Evolutionary conservation across 306 rosid genomes (phyloP).

Genomic region (Casuarina cunninghamiana): DNA sequence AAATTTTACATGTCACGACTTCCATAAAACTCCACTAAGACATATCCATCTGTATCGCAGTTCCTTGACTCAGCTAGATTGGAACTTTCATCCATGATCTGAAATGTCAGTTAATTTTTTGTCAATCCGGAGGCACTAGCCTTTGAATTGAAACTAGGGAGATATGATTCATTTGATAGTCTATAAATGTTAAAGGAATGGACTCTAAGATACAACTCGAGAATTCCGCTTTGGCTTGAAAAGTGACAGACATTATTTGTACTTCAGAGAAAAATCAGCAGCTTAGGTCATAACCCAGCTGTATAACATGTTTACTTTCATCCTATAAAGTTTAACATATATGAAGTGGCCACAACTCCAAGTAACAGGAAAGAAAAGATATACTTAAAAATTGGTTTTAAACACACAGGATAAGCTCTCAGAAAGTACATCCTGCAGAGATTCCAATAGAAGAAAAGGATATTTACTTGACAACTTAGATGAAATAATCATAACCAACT

Average conservation of each 20-base stretch:
- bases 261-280: not conserved
- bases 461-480: slow-evolving; percentile 1
- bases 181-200: not conserved
- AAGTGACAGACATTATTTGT: not conserved
- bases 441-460: not conserved
- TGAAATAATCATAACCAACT: not conserved
- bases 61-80: slow-evolving; percentile 30
- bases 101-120: slow-evolving; percentile 17
- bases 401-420: not conserved
- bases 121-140: slow-evolving; percentile 13
- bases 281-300: slow-evolving; percentile 2
- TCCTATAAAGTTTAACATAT: not conserved
- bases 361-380: no score
- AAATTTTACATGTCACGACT: slow-evolving; percentile 19
- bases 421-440: not conserved
- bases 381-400: not conserved
- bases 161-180: not conserved
- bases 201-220: not conserved
- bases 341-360: not conserved
- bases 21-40: slow-evolving; percentile 54
- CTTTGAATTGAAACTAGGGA: slow-evolving; percentile 12
- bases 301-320: slow-evolving; percentile 3
- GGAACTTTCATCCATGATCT: slow-evolving; percentile 48
- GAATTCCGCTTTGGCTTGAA: not conserved
- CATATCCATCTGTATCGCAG: slow-evolving; percentile 38